Evolutionary conservation across 768 basidiomycete species (phyloP).

Genomic region (Hygrophorus pudorinus): DNA sequence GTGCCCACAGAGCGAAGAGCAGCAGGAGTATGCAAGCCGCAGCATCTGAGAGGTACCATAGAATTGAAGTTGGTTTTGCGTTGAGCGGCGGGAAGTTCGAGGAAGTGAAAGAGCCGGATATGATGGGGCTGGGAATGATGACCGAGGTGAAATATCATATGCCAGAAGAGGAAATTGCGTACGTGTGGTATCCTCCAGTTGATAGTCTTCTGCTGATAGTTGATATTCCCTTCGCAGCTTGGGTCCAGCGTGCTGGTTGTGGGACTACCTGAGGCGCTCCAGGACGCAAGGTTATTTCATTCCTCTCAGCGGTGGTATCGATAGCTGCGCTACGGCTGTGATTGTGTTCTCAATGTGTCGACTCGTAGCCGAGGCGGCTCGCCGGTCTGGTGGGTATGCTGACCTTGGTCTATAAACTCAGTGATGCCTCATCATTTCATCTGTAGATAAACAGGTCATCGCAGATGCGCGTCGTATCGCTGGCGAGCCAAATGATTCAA

Average conservation of each 20-base stretch:
- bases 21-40: conserved; percentile 91
- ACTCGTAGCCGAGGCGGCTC: conserved; percentile 73
- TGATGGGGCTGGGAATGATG: conserved; percentile 26
- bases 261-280: conserved; percentile 96
- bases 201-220: neutral
- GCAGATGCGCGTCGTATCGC: conserved; percentile 82
- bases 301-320: conserved; percentile 92
- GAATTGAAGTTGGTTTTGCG: conserved; percentile 75
- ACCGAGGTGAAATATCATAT: conserved; percentile 62
- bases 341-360: conserved; percentile 97
- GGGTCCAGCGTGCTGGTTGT: conserved; percentile 99
- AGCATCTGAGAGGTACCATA: conserved; percentile 58
- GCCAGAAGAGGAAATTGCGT: conserved; percentile 98
- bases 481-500: conserved; percentile 73
- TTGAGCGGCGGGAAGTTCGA: conserved; percentile 70
- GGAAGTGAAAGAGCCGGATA: conserved; percentile 44
- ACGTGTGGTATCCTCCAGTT: conserved; percentile 25
- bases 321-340: conserved; percentile 93
- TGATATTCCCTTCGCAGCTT: conserved; percentile 38
- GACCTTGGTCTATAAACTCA: neutral
- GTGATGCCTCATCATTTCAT: neutral
- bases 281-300: conserved; percentile 92
- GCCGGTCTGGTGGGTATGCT: conserved; percentile 48
- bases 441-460: conserved; percentile 74
- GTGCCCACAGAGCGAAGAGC: conserved; percentile 76